Evolutionary conservation across 2,329 filamentous ascomycete species (phyloP).

Genomic region (Neurospora crassa): DNA sequence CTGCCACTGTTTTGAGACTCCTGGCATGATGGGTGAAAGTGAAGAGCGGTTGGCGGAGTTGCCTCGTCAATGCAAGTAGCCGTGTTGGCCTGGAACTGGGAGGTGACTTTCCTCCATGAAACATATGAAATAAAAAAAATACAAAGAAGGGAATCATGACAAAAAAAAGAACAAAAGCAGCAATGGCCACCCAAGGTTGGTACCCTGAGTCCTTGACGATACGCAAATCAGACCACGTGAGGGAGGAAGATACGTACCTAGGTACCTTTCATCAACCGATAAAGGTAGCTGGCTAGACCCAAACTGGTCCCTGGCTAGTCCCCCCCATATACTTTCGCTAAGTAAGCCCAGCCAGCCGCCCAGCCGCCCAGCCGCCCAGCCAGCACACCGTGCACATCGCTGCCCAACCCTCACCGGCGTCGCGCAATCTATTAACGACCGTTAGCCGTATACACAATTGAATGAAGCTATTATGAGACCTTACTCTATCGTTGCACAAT

Average conservation of each 20-base stretch:
- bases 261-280: no score
- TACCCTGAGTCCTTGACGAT: not conserved
- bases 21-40: not conserved
- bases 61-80: not conserved
- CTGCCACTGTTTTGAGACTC: conserved; percentile 1
- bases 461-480: no score
- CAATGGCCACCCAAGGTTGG: not conserved
- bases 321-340: no score
- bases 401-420: no score
- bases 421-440: no score
- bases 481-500: no score
- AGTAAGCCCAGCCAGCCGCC: no score
- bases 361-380: no score
- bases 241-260: not conserved
- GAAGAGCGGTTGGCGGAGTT: not conserved
- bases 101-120: not conserved
- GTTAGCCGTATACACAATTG: no score
- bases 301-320: no score
- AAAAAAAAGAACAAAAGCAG: not conserved
- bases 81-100: not conserved
- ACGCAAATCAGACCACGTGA: not conserved
- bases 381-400: no score
- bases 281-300: not conserved
- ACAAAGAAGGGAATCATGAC: not conserved
- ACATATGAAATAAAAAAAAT: not conserved